Evolutionary conservation across 208 protist species (phyloP).

Genomic region (Trypanosoma cruzi): DNA sequence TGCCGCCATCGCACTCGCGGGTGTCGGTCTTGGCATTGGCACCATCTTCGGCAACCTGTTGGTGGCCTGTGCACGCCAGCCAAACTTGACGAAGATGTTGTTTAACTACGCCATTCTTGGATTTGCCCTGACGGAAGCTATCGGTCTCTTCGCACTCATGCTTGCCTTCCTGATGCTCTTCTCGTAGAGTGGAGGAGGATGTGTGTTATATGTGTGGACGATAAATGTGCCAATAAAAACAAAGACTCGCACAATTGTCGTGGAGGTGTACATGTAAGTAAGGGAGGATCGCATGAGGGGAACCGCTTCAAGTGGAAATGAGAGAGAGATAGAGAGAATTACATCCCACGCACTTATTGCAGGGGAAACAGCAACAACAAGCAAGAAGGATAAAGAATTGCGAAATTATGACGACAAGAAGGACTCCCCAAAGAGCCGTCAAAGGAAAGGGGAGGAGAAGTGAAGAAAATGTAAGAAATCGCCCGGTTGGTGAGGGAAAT

Average conservation of each 20-base stretch:
- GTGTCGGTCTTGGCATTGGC: constrained; percentile 92
- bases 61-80: constrained; percentile 87
- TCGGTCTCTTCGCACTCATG: constrained; percentile 92
- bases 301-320: too few species aligned
- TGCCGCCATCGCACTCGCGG: constrained; percentile 88
- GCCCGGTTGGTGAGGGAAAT: too few species aligned
- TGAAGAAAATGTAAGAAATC: not conserved
- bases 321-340: too few species aligned
- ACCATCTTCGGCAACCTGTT: constrained; percentile 90
- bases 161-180: constrained; percentile 94
- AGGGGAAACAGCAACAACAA: not conserved
- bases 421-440: not conserved
- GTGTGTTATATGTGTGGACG: not conserved
- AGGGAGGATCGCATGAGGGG: too few species aligned
- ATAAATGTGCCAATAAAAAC: not conserved
- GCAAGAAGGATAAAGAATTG: not conserved
- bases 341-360: not conserved
- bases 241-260: not conserved
- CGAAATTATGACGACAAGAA: constrained; percentile 17
- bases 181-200: constrained; percentile 59
- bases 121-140: constrained; percentile 92
- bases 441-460: not conserved
- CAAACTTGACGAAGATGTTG: constrained; percentile 90
- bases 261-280: too few species aligned
- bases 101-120: constrained; percentile 95